Evolutionary conservation across 257 asterid species (phyloP).

Genomic region (Catharanthus roseus): DNA sequence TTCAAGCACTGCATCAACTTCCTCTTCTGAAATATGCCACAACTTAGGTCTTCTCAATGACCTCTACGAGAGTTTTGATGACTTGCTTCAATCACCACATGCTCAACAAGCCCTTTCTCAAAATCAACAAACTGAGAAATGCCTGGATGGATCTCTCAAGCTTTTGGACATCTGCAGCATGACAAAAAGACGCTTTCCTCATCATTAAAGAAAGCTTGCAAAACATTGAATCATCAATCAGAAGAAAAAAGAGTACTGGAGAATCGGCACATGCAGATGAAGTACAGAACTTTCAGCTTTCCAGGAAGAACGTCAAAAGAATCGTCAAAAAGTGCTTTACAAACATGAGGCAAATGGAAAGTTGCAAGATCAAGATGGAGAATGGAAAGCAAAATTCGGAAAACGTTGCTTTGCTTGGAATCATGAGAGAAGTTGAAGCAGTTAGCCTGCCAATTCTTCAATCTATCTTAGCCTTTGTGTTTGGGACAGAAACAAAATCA

Average conservation of each 20-base stretch:
- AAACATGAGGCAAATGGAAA: constrained; percentile 16
- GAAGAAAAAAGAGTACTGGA: constrained; percentile 6
- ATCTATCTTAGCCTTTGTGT: constrained; percentile 23
- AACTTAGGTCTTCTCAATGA: constrained; percentile 1
- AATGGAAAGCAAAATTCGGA: not conserved
- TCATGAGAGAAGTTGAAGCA: constrained; percentile 21
- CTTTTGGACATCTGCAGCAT: constrained; percentile 10
- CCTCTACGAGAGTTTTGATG: not conserved
- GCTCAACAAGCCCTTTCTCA: not conserved
- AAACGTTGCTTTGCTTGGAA: not conserved
- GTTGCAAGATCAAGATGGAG: not conserved
- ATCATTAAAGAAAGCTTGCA: not conserved
- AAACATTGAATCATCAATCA: not conserved
- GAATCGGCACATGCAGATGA: not conserved
- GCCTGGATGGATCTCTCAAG: constrained; percentile 10
- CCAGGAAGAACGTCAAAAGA: constrained; percentile 28
- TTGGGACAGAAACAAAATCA: constrained; percentile 17
- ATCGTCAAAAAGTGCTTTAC: constrained; percentile 21
- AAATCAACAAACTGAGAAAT: not conserved
- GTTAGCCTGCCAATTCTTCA: constrained; percentile 14
- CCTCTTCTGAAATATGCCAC: constrained; percentile 14
- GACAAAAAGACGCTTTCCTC: not conserved
- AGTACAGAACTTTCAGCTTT: constrained; percentile 15
- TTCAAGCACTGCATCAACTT: not conserved
- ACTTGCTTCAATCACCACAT: constrained; percentile 8